A percentile compares a stretch with the other conserved stretches of the same genome.
Conservation (phyloP, 768 basidiomycete species). For the Trametes cubensis region DNA sequence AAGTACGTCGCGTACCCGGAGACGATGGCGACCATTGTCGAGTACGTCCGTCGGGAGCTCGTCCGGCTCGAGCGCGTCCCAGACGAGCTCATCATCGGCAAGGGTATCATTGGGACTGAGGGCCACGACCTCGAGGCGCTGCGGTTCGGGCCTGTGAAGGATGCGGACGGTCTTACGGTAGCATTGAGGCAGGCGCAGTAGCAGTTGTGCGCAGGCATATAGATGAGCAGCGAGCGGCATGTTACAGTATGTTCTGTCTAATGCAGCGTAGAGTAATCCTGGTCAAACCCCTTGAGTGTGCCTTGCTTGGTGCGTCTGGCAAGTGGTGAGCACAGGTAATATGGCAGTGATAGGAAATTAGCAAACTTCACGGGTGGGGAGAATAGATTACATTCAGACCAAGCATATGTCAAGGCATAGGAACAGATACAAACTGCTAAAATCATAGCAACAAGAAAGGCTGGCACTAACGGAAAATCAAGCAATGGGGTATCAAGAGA, state of each 20-base stretch:
- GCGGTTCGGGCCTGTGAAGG: conserved; percentile 34
- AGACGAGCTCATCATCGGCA: conserved; percentile 44
- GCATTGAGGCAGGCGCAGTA: background rate
- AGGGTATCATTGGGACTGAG: conserved; percentile 37
- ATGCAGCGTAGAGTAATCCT: background rate
- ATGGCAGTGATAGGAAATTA: too few relatives aligned
- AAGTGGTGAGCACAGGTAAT: too few relatives aligned
- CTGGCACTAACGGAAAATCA: too few relatives aligned
- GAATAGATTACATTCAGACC: too few relatives aligned
- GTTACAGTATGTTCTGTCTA: conserved; percentile 6
- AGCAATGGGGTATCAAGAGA: too few relatives aligned
- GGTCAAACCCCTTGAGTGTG: too few relatives aligned
- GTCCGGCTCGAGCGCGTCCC: conserved; percentile 60
- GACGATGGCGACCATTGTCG: conserved; percentile 69
- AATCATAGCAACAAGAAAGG: too few relatives aligned
- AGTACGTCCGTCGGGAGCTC: conserved; percentile 73
- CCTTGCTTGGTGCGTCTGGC: too few relatives aligned
- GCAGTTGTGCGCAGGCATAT: background rate
- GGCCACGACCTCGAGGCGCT: conserved; percentile 36
- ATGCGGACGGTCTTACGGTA: conserved; percentile 1
- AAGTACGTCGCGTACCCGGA: conserved; percentile 76
- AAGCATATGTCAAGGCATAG: too few relatives aligned
- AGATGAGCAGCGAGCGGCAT: background rate
- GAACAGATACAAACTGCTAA: too few relatives aligned
- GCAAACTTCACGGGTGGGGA: too few relatives aligned